Conservation (phyloP, 306 rosid species). For the Hippophae rhamnoides region DNA sequence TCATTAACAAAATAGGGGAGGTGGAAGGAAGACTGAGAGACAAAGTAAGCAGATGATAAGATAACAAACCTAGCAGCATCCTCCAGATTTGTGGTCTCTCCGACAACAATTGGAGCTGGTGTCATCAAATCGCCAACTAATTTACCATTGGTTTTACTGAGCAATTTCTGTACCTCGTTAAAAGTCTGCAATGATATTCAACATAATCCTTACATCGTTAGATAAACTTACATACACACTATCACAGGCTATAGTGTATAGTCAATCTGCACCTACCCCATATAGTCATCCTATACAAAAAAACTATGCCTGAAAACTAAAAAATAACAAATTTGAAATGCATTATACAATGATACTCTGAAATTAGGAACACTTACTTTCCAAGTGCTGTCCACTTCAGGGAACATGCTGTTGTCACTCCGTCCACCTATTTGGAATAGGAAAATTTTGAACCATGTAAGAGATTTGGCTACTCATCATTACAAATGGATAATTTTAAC, state of each 20-base stretch:
- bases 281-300: too few relatives aligned
- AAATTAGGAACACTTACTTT: slow-evolving; percentile 40
- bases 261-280: too few relatives aligned
- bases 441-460: slow-evolving; percentile 11
- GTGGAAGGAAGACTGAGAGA: not conserved
- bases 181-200: slow-evolving; percentile 53
- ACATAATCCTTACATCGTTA: not conserved
- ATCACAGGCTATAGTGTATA: too few relatives aligned
- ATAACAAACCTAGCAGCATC: slow-evolving; percentile 71
- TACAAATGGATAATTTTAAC: too few relatives aligned
- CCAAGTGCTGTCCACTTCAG: slow-evolving; percentile 87
- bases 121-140: slow-evolving; percentile 90
- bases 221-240: not conserved
- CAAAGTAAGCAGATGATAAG: not conserved
- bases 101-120: slow-evolving; percentile 73
- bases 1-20: not conserved
- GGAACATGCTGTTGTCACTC: slow-evolving; percentile 65
- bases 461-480: not conserved
- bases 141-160: slow-evolving; percentile 80
- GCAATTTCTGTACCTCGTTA: slow-evolving; percentile 74
- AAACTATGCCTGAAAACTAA: too few relatives aligned
- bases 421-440: slow-evolving; percentile 46
- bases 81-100: slow-evolving; percentile 86
- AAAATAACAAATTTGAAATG: too few relatives aligned
- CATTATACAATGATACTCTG: too few relatives aligned